Conservation (phyloP, 2,329 filamentous ascomycete genomes). For the Xylaria multiplex region DNA sequence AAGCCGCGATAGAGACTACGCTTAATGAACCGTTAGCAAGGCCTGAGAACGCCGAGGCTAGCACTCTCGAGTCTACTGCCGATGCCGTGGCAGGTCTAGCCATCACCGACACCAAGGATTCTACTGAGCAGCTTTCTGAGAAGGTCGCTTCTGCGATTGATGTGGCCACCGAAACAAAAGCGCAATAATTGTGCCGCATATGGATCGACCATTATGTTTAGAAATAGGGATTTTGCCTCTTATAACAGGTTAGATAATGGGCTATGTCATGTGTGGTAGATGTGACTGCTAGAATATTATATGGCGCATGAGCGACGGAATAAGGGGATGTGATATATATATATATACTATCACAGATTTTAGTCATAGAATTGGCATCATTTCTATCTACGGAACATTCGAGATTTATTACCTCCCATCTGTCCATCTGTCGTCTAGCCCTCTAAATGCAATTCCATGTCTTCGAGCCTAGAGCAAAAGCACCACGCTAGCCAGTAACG, state of each 20-base stretch:
- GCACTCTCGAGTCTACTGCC: conserved; percentile 25
- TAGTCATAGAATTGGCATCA: conserved; percentile 28
- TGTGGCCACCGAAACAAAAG: conserved; percentile 26
- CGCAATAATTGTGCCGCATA: conserved; percentile 7
- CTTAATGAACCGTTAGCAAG: neutral
- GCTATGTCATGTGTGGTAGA: conserved; percentile 9
- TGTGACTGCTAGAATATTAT: neutral
- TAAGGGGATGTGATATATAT: neutral
- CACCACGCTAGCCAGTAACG: conserved; percentile 18
- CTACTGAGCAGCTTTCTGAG: conserved; percentile 26
- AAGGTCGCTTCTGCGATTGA: conserved; percentile 24
- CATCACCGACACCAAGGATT: conserved; percentile 23
- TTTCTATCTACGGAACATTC: conserved; percentile 22
- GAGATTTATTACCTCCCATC: conserved; percentile 1
- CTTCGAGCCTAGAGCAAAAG: neutral
- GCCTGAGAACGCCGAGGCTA: conserved; percentile 8
- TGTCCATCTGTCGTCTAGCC: conserved; percentile 19
- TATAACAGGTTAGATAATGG: neutral
- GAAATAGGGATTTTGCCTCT: conserved; percentile 15
- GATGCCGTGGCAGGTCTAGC: conserved; percentile 34
- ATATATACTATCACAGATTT: neutral
- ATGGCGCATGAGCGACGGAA: neutral
- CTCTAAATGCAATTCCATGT: conserved; percentile 13
- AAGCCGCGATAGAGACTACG: conserved; percentile 25
- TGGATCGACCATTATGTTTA: conserved; percentile 14